Base-by-base conservation (phyloP, 257 asterid species). In the Nicotiana otophora region DNA sequence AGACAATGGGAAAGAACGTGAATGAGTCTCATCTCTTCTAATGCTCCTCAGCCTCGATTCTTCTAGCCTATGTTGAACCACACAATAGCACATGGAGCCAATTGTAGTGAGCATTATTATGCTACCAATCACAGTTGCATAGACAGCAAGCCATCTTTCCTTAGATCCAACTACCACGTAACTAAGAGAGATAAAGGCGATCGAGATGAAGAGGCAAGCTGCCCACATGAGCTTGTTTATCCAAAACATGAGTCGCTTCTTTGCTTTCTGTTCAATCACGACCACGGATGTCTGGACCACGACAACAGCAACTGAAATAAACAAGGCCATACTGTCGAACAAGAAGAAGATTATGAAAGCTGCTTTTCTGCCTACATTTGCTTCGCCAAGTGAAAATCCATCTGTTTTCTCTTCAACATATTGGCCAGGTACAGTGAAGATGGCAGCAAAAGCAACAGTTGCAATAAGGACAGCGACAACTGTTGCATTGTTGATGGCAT, bases 201-300 rank as follows among this genome's bases (percentile, higher is more conserved):
- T 62, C 0, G 99, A 96, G 17, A 96, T 94, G 88, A 88, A 96
- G 48, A 93, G 92, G 57, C 99, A 94, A 19, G 99, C 99, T 34
- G 82, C 82, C 99, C 99, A 96, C 99, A 96, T 94, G 67, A 94
- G 94, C 92, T 96, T 96, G 94, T 96, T 94, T 85, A 96, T 96
- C 36, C 94, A 93, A 80, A 92, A 96, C 97, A 94, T 91, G 69
- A 96, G 96, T 57, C 93, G 95, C 77, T 88, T 92, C 93, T 93
- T 96, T 1, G 97, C 98, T 90, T 90, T 90, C 23, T 93, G 95
- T 90, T 94, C 99, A 7, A 94, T 96, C 90, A 96, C 97, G 4
- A 96, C 98, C 72, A 96, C 82, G 0, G 98, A 96, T 5, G 98
- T 96, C 89, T 96, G 99, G 31, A 96, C 99, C 48, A 96, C 94